Evolutionary conservation across 129 eudicot species (phyloP), one percentile per base, ranked within the genome.

Genomic region (Arctium minus): DNA sequence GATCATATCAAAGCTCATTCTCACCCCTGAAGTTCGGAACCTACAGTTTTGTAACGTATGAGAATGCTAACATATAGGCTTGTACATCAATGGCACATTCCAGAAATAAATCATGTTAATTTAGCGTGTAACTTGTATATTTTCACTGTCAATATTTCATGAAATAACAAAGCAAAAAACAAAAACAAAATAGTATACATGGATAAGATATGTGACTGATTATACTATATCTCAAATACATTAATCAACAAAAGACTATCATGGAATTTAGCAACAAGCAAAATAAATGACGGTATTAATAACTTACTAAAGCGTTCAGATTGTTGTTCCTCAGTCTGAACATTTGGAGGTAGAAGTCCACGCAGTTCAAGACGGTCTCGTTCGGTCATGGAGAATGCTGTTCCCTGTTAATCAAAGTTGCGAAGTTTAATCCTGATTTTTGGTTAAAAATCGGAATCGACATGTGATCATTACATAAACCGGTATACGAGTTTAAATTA

Each of bases 341-440:
- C 90, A 88, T 88, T 93, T 79, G 99, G 90, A 70, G 99, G 99
- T 81, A 95, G 92, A 81, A 95, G 92, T 40, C 99, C 99, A 69
- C 99, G 99, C 78, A 95, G 94, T 60, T 95, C 90, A 83, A 95
- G 94, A 70, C 99, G 97, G 76, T 95, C 97, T 76, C 99, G 89
- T 84, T 95, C 99, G 6, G 97, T 95, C 94, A 93, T 88, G 53
- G 96, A 83, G 81, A 93, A 93, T 87, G 97, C 91, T 76, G 99
- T 95, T 79, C 99, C 99, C 99, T 95, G 37, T n/a, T 38, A 82
- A 73, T 77, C 70, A 76, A 78, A 79, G 22, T 84, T 13, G 74
- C 69, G 38, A 68, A 38, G 17, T 6, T 72, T 32, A 77, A 86
- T 70, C 39, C 67, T 46, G 30, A 60, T 37, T 11, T 48, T 65